Conservation (phyloP, 768 basidiomycete genomes). For the Mycena galericulata region DNA sequence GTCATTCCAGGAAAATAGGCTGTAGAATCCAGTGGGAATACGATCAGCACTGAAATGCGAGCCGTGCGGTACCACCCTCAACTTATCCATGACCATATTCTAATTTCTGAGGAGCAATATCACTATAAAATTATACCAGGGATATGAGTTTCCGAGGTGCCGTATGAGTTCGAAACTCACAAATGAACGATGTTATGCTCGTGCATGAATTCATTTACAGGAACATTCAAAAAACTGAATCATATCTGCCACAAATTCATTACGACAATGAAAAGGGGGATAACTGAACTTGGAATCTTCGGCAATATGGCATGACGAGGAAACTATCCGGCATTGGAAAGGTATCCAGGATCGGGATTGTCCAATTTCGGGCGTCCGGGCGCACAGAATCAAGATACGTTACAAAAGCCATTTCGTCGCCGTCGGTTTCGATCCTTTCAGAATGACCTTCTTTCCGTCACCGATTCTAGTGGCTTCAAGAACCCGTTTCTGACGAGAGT, state of each 20-base stretch:
- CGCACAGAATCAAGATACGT: not conserved
- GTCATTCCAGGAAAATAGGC: not conserved
- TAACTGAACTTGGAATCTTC: not conserved
- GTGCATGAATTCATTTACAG: not conserved
- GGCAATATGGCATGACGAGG: not conserved
- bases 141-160: no score
- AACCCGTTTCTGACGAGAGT: not conserved
- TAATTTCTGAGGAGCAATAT: constrained; percentile 5
- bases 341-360: constrained; percentile 16
- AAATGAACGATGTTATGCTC: not conserved
- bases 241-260: not conserved
- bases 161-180: not conserved
- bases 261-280: not conserved
- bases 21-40: not conserved
- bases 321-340: not conserved
- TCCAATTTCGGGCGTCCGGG: constrained; percentile 11
- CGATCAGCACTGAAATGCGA: not conserved
- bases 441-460: constrained; percentile 24
- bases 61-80: constrained; percentile 2
- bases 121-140: not conserved
- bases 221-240: constrained; percentile 14
- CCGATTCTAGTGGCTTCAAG: constrained; percentile 21
- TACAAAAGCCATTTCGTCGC: not conserved
- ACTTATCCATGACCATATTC: not conserved
- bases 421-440: constrained; percentile 9